These are phyloP conservation scores for Acanthamoeba culbertsoni DNA, from an alignment of 208 protist genomes.

Conservation along the genomic window DNA sequence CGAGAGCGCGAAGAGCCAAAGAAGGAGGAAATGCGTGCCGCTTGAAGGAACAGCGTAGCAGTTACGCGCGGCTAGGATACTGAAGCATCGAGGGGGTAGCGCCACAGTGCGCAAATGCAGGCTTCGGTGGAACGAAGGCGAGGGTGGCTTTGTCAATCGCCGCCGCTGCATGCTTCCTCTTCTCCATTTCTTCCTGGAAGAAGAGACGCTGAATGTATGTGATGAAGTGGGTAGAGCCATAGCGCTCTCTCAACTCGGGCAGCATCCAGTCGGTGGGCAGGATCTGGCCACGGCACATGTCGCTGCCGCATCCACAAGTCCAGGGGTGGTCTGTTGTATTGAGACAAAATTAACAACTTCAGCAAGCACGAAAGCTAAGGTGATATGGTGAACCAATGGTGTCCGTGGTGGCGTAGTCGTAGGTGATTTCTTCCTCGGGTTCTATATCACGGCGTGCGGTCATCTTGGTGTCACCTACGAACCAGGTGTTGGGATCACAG, in stretches of 20 bases:
- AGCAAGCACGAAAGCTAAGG: background rate
- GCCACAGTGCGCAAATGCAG: background rate
- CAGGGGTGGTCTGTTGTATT: slow-evolving; percentile 36
- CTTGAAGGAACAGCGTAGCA: slow-evolving; percentile 62
- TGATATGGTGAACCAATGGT: background rate
- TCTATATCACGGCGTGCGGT: slow-evolving; percentile 42
- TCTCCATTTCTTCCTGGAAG: background rate
- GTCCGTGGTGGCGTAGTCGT: slow-evolving; percentile 60
- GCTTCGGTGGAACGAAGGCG: background rate
- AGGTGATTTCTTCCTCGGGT: slow-evolving; percentile 58
- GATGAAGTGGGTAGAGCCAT: slow-evolving; percentile 36
- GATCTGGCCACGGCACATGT: slow-evolving; percentile 24
- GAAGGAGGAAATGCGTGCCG: too few relatives aligned
- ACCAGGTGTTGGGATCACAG: slow-evolving; percentile 62
- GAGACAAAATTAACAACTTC: background rate
- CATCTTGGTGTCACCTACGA: slow-evolving; percentile 57
- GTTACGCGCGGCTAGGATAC: slow-evolving; percentile 55
- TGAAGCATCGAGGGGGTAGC: background rate
- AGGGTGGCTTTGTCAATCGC: background rate
- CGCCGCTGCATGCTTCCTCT: background rate
- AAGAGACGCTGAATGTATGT: slow-evolving; percentile 43
- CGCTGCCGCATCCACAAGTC: slow-evolving; percentile 44
- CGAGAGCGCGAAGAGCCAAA: background rate
- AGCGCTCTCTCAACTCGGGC: slow-evolving; percentile 50
- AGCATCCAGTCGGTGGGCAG: slow-evolving; percentile 43